These are phyloP conservation scores for Endoconidiophora polonica DNA, from an alignment of 2,329 filamentous ascomycete species.

Conservation along the genomic window DNA sequence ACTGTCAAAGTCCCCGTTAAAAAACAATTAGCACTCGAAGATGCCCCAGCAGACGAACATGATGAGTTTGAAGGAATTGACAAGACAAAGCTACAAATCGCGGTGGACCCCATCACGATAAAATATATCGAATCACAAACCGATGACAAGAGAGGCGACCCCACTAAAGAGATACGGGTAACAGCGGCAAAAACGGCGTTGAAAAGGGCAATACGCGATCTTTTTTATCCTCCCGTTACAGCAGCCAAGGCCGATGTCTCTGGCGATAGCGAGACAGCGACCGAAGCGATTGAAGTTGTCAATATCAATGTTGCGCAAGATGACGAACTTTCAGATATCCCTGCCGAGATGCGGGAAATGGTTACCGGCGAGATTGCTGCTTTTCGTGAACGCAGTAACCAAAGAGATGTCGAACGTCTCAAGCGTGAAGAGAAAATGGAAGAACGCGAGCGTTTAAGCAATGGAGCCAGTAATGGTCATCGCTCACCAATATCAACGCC, in stretches of 20 bases:
- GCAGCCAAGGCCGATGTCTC: constrained; percentile 28
- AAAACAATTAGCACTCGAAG: constrained; percentile 42
- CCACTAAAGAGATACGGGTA: constrained; percentile 40
- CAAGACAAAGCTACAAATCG: constrained; percentile 53
- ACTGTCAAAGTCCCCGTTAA: constrained; percentile 69
- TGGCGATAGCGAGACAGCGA: constrained; percentile 13
- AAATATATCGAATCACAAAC: constrained; percentile 70
- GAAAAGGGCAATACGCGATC: constrained; percentile 47
- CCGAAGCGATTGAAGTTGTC: constrained; percentile 62
- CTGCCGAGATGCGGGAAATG: constrained; percentile 86
- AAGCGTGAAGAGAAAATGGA: constrained; percentile 86
- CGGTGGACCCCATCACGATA: constrained; percentile 66
- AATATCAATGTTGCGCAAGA: constrained; percentile 78
- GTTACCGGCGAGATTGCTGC: constrained; percentile 88
- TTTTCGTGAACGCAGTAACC: constrained; percentile 81
- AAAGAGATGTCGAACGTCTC: constrained; percentile 73
- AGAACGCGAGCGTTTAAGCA: constrained; percentile 62
- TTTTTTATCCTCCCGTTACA: constrained; percentile 42
- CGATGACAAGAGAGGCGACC: neutral
- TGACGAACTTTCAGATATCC: constrained; percentile 89
- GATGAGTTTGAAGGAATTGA: constrained; percentile 40
- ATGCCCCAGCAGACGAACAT: constrained; percentile 19
- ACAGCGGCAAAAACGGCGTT: constrained; percentile 54
- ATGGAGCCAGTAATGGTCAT: constrained; percentile 24
- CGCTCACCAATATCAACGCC: neutral